Conservation (phyloP, 2,329 filamentous ascomycete species). For the Diaporthe sp. region DNA sequence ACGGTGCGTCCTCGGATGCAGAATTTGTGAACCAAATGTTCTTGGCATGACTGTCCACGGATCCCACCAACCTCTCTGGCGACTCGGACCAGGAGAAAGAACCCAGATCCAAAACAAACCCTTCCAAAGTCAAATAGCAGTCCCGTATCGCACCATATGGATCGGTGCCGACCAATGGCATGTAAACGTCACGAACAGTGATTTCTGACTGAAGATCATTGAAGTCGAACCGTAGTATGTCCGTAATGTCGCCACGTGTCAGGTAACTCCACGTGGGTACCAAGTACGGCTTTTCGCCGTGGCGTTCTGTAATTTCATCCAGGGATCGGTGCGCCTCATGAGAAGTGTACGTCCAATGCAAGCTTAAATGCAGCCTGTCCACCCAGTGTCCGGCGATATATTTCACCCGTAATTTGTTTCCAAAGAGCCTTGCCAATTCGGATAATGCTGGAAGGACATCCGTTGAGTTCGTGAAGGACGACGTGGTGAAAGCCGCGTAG, state of each 20-base stretch:
- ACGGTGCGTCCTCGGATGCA: neutral
- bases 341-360: neutral
- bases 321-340: neutral
- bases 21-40: neutral
- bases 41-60: neutral
- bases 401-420: neutral
- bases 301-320: neutral
- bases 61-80: neutral
- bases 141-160: neutral
- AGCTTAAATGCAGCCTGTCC: neutral
- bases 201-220: neutral
- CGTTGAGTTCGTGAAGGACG: neutral
- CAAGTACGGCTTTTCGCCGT: neutral
- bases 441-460: conserved; percentile 23
- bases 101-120: neutral
- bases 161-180: neutral
- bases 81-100: neutral
- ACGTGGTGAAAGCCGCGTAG: neutral
- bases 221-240: no score
- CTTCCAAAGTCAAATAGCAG: neutral
- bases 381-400: neutral
- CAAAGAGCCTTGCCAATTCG: neutral
- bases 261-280: neutral
- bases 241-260: neutral
- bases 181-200: neutral